A percentile compares a stretch with the other conserved stretches of the same genome.
Conservation (phyloP, 108 stramenopile genomes). For the Skeletonema menzelii region DNA sequence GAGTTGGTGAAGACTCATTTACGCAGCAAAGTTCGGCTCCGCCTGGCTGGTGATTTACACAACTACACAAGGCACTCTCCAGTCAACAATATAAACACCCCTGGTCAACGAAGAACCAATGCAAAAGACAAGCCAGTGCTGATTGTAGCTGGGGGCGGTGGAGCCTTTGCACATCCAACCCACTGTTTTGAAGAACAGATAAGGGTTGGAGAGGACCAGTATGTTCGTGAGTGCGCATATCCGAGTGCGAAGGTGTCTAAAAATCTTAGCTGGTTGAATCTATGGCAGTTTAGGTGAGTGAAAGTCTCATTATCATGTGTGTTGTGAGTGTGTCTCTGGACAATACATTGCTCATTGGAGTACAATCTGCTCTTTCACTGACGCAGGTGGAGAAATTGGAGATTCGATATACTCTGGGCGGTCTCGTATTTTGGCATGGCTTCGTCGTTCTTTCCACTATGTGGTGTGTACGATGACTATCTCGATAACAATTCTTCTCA, state of each 20-base stretch:
- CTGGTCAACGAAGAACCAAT: neutral
- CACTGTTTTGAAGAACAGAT: constrained; percentile 55
- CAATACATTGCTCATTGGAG: too few relatives aligned
- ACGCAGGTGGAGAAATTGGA: constrained; percentile 63
- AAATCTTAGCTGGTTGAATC: constrained; percentile 53
- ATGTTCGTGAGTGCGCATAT: constrained; percentile 50
- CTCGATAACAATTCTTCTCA: constrained; percentile 41
- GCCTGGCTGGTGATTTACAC: constrained; percentile 67
- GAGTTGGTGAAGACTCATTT: constrained; percentile 60
- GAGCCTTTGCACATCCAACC: constrained; percentile 60
- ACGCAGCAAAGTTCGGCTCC: constrained; percentile 42
- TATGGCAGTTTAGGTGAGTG: constrained; percentile 64
- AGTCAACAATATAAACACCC: neutral
- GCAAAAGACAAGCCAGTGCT: constrained; percentile 38
- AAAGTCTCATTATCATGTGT: too few relatives aligned
- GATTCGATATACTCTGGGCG: constrained; percentile 57
- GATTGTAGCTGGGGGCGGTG: constrained; percentile 64
- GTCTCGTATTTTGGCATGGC: constrained; percentile 50
- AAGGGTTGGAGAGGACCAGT: constrained; percentile 47
- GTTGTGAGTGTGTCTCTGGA: too few relatives aligned
- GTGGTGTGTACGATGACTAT: constrained; percentile 61
- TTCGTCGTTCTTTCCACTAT: constrained; percentile 62
- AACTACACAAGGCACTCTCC: constrained; percentile 67
- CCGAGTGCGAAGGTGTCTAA: constrained; percentile 47
- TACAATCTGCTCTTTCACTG: too few relatives aligned